phyloP scores from a whole-genome alignment of 106 monocot genomes.

The Alisma plantagoaquatica region DNA sequence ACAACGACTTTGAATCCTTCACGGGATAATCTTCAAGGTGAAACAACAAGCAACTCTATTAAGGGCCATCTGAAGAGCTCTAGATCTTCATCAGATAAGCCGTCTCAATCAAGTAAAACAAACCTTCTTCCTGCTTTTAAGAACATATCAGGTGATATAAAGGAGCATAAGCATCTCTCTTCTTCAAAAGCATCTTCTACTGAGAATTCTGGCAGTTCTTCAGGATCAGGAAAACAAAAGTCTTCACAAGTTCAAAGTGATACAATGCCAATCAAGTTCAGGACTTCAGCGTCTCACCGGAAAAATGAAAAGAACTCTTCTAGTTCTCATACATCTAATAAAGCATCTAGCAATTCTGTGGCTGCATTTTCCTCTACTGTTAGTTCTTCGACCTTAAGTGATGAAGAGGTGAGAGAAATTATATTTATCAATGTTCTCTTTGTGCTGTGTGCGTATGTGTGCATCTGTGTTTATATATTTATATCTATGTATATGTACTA shows the following conservation, averaged over 20 bases:
- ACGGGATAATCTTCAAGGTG: constrained; percentile 13
- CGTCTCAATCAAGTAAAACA: constrained; percentile 30
- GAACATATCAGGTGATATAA: constrained; percentile 17
- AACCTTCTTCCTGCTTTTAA: constrained; percentile 27
- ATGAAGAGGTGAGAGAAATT: constrained; percentile 65
- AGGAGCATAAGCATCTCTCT: constrained; percentile 18
- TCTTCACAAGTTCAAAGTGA: constrained; percentile 19
- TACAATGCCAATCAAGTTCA: constrained; percentile 30
- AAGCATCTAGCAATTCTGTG: constrained; percentile 24
- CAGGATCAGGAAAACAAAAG: constrained; percentile 11
- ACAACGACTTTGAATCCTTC: background rate
- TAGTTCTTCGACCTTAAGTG: constrained; percentile 46
- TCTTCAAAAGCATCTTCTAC: constrained; percentile 24
- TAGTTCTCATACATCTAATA: constrained; percentile 26
- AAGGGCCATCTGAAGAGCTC: constrained; percentile 20
- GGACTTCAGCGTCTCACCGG: constrained; percentile 20
- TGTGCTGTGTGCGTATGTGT: background rate
- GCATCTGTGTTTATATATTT: no score
- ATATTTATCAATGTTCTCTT: background rate
- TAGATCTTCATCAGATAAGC: constrained; percentile 22
- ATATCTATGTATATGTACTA: no score
- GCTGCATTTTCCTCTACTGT: constrained; percentile 22
- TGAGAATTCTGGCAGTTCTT: constrained; percentile 6
- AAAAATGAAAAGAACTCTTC: constrained; percentile 46
- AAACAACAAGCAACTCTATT: constrained; percentile 9